A percentile compares a stretch with the other conserved stretches of the same genome.
Conservation (phyloP, 805 yeast genomes). For the Cyberlindnera galapagoensis region DNA sequence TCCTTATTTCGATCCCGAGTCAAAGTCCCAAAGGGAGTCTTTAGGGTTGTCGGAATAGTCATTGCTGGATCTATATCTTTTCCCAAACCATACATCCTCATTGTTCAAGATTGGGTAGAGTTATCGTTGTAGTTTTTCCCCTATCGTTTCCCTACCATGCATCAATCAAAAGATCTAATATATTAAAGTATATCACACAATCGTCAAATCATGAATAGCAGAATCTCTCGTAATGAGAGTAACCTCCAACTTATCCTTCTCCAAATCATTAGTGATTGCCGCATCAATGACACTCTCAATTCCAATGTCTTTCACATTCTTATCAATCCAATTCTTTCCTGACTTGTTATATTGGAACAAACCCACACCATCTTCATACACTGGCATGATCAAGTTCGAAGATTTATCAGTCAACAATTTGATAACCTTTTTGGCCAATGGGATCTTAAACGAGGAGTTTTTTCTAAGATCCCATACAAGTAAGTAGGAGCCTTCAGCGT, state of each 20-base stretch:
- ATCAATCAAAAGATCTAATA: too few relatives aligned
- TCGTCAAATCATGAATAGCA: too few relatives aligned
- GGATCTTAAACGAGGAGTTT: conserved; percentile 11
- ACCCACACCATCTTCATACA: conserved; percentile 7
- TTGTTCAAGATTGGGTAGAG: too few relatives aligned
- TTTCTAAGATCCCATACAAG: conserved; percentile 48
- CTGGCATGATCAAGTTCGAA: conserved; percentile 15
- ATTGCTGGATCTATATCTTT: too few relatives aligned
- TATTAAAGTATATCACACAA: too few relatives aligned
- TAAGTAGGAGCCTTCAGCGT: conserved; percentile 18
- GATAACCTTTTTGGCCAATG: conserved; percentile 3
- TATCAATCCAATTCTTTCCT: conserved; percentile 15
- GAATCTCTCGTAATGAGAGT: conserved; percentile 9
- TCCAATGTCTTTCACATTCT: conserved; percentile 8
- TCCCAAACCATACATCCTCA: too few relatives aligned
- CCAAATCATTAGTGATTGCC: conserved; percentile 10
- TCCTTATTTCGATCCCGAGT: conserved; percentile 43
- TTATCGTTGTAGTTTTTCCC: too few relatives aligned
- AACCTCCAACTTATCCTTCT: conserved; percentile 5
- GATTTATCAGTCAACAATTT: conserved; percentile 19
- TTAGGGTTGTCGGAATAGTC: too few relatives aligned
- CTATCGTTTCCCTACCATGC: too few relatives aligned
- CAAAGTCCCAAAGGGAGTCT: conserved; percentile 48
- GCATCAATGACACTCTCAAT: conserved; percentile 11
- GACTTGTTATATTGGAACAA: conserved; percentile 18